phyloP scores from a whole-genome alignment of 177 flowering plant genomes.

The Vitis hybrid region DNA sequence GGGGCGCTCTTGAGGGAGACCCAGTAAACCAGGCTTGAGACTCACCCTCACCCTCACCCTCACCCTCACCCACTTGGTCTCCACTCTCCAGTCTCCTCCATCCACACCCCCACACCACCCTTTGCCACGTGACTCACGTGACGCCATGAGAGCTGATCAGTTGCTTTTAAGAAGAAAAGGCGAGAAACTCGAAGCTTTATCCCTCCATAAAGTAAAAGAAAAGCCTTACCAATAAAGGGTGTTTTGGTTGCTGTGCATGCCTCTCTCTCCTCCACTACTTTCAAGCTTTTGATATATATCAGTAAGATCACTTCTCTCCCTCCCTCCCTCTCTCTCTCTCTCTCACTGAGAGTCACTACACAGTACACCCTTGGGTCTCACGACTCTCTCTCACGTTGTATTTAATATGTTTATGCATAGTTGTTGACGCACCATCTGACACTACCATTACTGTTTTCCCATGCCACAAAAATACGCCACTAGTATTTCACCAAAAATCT shows the following conservation, averaged over 20 bases:
- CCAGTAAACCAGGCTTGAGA: too few relatives aligned
- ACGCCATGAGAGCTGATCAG: conserved; percentile 9
- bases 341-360: too few relatives aligned
- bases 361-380: not conserved
- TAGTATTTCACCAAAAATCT: not conserved
- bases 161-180: conserved; percentile 5
- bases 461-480: not conserved
- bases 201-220: conserved; percentile 2
- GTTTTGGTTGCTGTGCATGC: conserved; percentile 11
- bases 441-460: not conserved
- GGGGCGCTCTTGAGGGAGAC: too few relatives aligned
- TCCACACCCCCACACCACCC: not conserved
- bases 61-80: too few relatives aligned
- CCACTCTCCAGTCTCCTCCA: too few relatives aligned
- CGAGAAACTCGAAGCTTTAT: conserved; percentile 4
- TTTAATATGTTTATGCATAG: not conserved
- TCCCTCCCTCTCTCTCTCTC: conserved; percentile 6
- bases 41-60: too few relatives aligned
- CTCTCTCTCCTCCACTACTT: not conserved
- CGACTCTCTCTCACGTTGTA: conserved; percentile 9
- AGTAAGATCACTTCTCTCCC: conserved; percentile 1
- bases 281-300: too few relatives aligned
- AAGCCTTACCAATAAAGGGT: conserved; percentile 8
- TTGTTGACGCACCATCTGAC: conserved; percentile 14
- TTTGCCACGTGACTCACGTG: conserved; percentile 7